Conservation (phyloP, 1,139 yeast genomes). For the Magnusiomyces starmeri region DNA sequence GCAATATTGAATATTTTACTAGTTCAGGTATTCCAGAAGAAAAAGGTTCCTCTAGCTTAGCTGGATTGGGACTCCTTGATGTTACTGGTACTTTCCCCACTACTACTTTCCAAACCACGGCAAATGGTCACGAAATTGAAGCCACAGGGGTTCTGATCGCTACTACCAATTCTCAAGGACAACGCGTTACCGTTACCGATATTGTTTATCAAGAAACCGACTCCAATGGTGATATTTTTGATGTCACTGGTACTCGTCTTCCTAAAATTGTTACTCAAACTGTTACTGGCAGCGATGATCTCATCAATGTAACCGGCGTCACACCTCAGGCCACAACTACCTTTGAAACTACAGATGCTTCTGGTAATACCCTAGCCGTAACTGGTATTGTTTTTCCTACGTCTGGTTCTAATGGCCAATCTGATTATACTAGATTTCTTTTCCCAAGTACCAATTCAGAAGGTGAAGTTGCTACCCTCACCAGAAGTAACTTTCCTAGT, state of each 20-base stretch:
- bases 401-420: neutral
- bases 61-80: constrained; percentile 1
- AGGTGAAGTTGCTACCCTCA: neutral
- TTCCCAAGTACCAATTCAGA: neutral
- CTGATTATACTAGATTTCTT: constrained; percentile 1
- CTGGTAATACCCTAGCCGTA: neutral
- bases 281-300: neutral
- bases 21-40: too few relatives aligned
- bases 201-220: neutral
- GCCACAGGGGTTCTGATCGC: neutral
- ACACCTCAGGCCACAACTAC: neutral
- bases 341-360: neutral
- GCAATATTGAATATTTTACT: neutral
- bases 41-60: too few relatives aligned
- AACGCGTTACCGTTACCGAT: neutral
- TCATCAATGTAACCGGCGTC: constrained; percentile 3
- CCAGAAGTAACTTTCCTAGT: neutral
- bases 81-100: constrained; percentile 4
- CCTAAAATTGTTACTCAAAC: neutral
- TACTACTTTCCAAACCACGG: constrained; percentile 1
- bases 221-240: neutral
- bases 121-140: neutral
- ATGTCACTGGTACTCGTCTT: constrained; percentile 2
- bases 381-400: constrained; percentile 2
- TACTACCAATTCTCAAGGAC: neutral